Evolutionary conservation across 1,284 basidiomycete species (phyloP), one percentile per base, ranked within the genome.

Genomic region (Ganoderma boninense): DNA sequence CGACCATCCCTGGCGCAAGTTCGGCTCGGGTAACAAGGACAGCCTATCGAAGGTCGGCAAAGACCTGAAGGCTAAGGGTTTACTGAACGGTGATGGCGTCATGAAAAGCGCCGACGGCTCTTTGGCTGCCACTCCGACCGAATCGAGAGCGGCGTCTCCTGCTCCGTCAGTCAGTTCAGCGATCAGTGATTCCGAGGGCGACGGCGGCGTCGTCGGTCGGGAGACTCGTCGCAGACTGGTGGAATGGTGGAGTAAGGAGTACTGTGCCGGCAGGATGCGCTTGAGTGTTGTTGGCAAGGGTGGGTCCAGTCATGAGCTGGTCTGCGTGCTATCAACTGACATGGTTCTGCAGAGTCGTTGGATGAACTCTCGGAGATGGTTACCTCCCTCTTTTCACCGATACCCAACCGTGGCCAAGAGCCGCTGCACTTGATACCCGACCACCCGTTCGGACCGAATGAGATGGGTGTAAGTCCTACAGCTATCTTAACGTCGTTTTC

Each of bases 251-350:
- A 86, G 85, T 66, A 87, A 89, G 74, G 93, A 98, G 80, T 99
- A 99, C 81, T 97, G 95, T 75, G 96, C 98, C 6, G 93, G 95
- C 79, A 86, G 97, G 66, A 99, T 99, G 97, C 93, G 93, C 76
- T 82, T 99, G 49, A 95, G 93, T 73, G 89, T 99, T 23, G 86
- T 98, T 44, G 97, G 97, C 35, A 95, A 94, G 85, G 95, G 97
- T 91, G 77, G 26, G 69, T 57, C 1, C 13, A 1, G 2, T 35
- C 4, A n/a, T 64, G 35, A 16, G 44, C 43, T 2, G 35, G 4
- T n/a, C 7, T 61, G n/a, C 23, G 16, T 23, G 2, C 23, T 57
- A 10, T 42, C 40, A 26, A 38, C 67, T 69, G 4, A 71, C 35
- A 40, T n/a, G n/a, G 10, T 18, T 13, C 38, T 32, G 16, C 77